Conservation (phyloP, 805 yeast species). For the Spathaspora sp. region DNA sequence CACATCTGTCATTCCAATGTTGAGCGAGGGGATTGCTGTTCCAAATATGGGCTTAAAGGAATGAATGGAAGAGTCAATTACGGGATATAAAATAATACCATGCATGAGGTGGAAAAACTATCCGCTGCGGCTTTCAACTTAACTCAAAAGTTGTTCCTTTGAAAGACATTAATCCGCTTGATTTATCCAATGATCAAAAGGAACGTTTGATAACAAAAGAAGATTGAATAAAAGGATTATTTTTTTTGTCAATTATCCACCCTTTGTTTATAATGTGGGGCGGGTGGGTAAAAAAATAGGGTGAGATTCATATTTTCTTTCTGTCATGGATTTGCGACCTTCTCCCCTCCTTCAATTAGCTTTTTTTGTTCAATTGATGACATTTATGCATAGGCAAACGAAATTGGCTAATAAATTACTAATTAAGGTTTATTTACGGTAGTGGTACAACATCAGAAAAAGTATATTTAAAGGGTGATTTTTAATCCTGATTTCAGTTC, state of each 20-base stretch:
- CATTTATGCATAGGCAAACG: neutral
- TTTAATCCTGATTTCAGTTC: neutral
- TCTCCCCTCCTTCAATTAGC: neutral
- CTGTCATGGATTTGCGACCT: neutral
- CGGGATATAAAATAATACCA: neutral
- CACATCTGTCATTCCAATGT: neutral
- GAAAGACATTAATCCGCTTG: neutral
- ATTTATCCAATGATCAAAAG: neutral
- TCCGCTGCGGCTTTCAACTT: neutral
- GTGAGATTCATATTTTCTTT: neutral
- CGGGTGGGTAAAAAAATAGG: neutral
- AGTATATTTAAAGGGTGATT: neutral
- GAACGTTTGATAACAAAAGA: neutral
- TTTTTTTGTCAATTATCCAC: neutral
- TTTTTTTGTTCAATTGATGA: neutral
- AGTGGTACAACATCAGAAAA: neutral
- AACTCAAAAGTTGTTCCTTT: neutral
- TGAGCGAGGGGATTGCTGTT: neutral
- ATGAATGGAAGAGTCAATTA: no score
- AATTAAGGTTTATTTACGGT: neutral
- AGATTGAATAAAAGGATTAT: neutral
- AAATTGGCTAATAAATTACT: neutral
- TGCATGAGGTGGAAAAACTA: neutral
- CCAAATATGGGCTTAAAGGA: no score
- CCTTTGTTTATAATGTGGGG: neutral